Evolutionary conservation across 768 basidiomycete genomes (phyloP), one percentile per base, ranked within the genome.

Genomic region (Hypsizygus marmoreus): DNA sequence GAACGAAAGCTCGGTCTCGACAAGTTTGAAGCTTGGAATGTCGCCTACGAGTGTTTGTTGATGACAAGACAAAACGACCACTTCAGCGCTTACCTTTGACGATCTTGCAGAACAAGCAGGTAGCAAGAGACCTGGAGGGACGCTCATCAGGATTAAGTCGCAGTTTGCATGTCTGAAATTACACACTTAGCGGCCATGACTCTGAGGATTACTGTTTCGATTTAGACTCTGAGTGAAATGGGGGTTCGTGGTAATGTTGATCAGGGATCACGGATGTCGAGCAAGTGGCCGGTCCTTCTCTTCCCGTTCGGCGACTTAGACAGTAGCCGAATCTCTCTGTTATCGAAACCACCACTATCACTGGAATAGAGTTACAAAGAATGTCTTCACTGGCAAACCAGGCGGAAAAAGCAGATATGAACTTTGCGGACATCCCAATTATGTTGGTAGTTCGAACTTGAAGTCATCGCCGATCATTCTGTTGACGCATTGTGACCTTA

Each of bases 61-160:
- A 19, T 7, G n/a, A 40, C 9, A 9, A 41, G 33, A 17, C 17
- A 39, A 6, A 26, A 22, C 14, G n/a, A 20, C 9, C n/a, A 20
- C 11, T 38, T 4, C 23, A 26, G 17, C 26, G 53, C 66, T 20
- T 35, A 83, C 93, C 90, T 71, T 90, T 90, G 72, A 94, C 79
- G 66, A 97, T 97, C 72, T 86, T 97, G 79, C 95, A 98, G 73
- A 97, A 97, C 58, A 97, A 69, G 67, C 94, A 97, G 17, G 64
- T 66, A 4, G 82, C 75, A 40, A 86, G 72, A 37, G 71, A 70
- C 58, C 85, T 85, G 43, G 25, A 9, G 26, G 23, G 43, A 41
- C 30, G 20, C 30, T 35, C n/a, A 38, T 24, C 29, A 45, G 17
- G 20, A 39, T 24, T 43, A 34, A 20, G 37, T 29, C 23, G 9